Conservation (phyloP, 2,329 filamentous ascomycete species). For the Calonectria pteridis region DNA sequence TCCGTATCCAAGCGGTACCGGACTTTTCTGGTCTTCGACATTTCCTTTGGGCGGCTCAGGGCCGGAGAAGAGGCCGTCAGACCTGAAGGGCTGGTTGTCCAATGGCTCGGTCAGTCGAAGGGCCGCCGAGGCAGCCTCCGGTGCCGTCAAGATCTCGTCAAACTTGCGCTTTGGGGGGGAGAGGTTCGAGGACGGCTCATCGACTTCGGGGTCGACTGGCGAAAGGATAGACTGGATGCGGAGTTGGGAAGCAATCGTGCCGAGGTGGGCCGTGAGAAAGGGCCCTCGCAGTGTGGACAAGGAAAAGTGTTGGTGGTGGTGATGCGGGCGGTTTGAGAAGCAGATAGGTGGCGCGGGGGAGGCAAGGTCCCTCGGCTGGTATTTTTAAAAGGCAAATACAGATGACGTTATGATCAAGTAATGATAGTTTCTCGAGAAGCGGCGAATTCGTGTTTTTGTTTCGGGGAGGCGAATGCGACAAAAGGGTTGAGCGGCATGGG, state of each 20-base stretch:
- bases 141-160: constrained; percentile 28
- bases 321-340: neutral
- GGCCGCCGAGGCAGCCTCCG: constrained; percentile 23
- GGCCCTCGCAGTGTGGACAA: constrained; percentile 21
- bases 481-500: neutral
- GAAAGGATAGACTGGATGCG: constrained; percentile 66
- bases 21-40: constrained; percentile 25
- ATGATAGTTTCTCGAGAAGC: neutral
- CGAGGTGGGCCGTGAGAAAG: constrained; percentile 54
- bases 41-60: constrained; percentile 25
- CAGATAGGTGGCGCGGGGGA: neutral
- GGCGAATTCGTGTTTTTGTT: constrained; percentile 14
- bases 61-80: constrained; percentile 21
- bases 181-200: constrained; percentile 46
- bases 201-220: constrained; percentile 55
- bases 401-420: neutral
- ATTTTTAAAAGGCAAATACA: neutral
- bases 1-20: constrained; percentile 13
- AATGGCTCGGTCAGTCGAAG: constrained; percentile 17
- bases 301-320: neutral
- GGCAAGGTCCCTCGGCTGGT: neutral
- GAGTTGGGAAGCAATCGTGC: constrained; percentile 64
- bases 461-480: constrained; percentile 10
- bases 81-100: constrained; percentile 17
- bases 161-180: constrained; percentile 36